Percentiles rank a stretch among this genome's conserved stretches.
phyloP scores from a whole-genome alignment of 2,329 filamentous ascomycete species.

The Fonsecaea monophora region DNA sequence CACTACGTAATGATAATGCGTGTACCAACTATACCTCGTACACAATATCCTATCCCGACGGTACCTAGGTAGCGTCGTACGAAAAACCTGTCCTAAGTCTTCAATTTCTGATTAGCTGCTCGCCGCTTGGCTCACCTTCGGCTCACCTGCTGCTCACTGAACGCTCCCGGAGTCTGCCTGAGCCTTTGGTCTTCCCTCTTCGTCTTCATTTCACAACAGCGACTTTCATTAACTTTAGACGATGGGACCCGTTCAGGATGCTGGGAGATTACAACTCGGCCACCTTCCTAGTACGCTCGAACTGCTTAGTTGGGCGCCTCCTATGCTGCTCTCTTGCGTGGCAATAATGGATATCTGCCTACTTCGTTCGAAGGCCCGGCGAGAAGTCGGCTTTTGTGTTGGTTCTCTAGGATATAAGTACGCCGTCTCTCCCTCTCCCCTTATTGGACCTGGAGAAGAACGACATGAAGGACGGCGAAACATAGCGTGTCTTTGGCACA shows the following conservation, averaged over 20 bases:
- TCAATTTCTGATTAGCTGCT: slow-evolving; percentile 11
- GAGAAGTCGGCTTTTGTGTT: slow-evolving; percentile 22
- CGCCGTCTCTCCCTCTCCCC: slow-evolving; percentile 20
- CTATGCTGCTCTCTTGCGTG: not conserved
- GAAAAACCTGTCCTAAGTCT: slow-evolving; percentile 3
- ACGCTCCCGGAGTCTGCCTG: slow-evolving; percentile 2
- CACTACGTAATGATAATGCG: not conserved
- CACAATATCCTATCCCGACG: too few species aligned
- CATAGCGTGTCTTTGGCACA: too few species aligned
- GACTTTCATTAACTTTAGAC: slow-evolving; percentile 20
- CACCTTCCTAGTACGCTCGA: slow-evolving; percentile 11
- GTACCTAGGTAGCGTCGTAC: not conserved
- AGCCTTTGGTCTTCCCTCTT: not conserved
- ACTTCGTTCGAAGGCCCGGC: slow-evolving; percentile 28
- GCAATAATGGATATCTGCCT: not conserved
- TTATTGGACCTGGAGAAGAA: too few species aligned
- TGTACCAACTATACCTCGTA: not conserved
- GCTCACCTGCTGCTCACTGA: slow-evolving; percentile 18
- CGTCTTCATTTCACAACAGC: slow-evolving; percentile 16
- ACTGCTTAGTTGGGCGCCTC: not conserved
- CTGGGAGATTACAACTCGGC: slow-evolving; percentile 16
- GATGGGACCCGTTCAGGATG: slow-evolving; percentile 11
- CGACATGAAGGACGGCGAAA: too few species aligned
- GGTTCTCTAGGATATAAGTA: slow-evolving; percentile 25
- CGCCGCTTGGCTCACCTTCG: slow-evolving; percentile 16